Evolutionary conservation across 2,329 filamentous ascomycete genomes (phyloP), one percentile per base, ranked within the genome.

Genomic region (Xylariales sp.): DNA sequence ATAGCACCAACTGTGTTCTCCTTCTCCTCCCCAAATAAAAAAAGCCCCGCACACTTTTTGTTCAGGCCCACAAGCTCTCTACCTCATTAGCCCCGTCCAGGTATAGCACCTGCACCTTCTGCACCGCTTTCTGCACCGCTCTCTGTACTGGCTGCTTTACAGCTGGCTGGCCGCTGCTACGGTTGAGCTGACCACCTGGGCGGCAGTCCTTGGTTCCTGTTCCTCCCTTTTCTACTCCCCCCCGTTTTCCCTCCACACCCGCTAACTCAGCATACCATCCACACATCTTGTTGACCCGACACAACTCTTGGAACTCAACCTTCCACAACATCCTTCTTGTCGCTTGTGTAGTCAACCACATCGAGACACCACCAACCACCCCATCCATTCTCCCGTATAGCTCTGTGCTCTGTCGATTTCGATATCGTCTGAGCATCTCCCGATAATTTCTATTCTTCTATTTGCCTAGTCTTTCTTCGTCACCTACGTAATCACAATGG

Each of bases 401-500:
- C 69, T 71, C 78, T 77, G 73, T 74, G 66, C 69, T 71, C 78
- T 77, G 73, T 74, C 78, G 77, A 77, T 79, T 75, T 69, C 74
- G 75, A 74, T 75, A 79, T 80, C 78, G 77, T 75, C 74, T 72
- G 76, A 78, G 77, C 76, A 76, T 68, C 52, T 69, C 74, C 72
- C 73, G 72, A 70, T 68, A 69, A 74, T 73, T 65, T 59, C 64
- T 66, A 39, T 55, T 69, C 52, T 61, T 46, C 57, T 64, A 43
- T 63, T 65, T 66, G 68, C 48, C 67, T 67, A 70, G 45, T 69
- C 72, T 73, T 77, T 74, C 69, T 74, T 78, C 78, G 74, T 72
- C 72, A 72, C 64, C 78, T 77, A 80, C 78, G 72, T 80, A 83
- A 85, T 81, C 83, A 84, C 80, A 80, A 88, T 88, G 86, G 86